These are phyloP conservation scores for Ophiocordyceps unilateralis DNA, from an alignment of 2,329 filamentous ascomycete species.

Conservation along the genomic window DNA sequence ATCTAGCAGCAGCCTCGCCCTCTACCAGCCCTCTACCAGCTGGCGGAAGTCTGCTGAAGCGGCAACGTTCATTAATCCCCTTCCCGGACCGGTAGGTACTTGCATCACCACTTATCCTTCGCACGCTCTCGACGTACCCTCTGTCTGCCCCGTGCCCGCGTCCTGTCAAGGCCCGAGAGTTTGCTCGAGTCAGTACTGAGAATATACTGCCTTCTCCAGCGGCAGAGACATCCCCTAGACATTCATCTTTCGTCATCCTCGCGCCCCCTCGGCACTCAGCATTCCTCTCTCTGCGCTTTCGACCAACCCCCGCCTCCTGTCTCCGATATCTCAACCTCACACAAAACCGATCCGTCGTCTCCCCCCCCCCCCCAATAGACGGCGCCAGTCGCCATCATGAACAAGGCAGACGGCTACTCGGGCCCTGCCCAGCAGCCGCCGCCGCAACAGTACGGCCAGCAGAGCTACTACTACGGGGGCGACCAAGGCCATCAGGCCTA, in stretches of 20 bases:
- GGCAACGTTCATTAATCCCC: too few species aligned
- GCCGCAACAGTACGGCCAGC: neutral
- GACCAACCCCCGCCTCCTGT: too few species aligned
- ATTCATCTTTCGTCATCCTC: neutral
- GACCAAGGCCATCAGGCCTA: slow-evolving; percentile 4
- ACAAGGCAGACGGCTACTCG: slow-evolving; percentile 17
- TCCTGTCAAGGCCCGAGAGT: too few species aligned
- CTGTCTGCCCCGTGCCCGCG: too few species aligned
- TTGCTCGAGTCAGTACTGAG: too few species aligned
- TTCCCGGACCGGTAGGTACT: too few species aligned
- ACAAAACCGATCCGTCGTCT: neutral
- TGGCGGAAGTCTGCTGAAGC: too few species aligned
- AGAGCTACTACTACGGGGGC: neutral
- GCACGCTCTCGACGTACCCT: too few species aligned
- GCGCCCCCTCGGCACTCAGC: neutral
- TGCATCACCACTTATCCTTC: too few species aligned
- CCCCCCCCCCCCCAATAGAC: too few species aligned
- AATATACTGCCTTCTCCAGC: neutral
- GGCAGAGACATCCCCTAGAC: neutral
- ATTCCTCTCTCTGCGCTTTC: neutral
- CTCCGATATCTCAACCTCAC: neutral
- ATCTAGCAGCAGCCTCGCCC: too few species aligned
- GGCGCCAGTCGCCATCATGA: slow-evolving; percentile 15
- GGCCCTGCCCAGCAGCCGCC: slow-evolving; percentile 6
- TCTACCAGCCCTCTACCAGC: too few species aligned